Percentiles rank a stretch among this genome's conserved stretches.
Evolutionary conservation across 2,329 filamentous ascomycete genomes (phyloP).

Genomic region (Graphium sp.): DNA sequence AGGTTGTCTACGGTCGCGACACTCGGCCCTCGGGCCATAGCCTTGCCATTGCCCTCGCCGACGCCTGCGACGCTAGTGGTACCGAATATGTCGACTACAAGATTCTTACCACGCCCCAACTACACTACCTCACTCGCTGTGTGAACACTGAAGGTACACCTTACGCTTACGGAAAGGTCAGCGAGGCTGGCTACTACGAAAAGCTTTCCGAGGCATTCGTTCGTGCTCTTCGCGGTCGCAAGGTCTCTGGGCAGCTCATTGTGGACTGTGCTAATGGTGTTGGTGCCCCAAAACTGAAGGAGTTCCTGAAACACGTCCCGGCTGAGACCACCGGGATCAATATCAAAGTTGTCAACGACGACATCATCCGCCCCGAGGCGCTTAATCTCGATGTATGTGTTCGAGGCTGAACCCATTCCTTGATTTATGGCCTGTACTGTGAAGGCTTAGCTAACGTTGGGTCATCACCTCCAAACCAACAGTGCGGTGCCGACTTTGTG

Average conservation of each 20-base stretch:
- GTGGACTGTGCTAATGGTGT: slow-evolving; percentile 97
- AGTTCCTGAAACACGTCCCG: slow-evolving; percentile 72
- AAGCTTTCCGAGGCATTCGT: slow-evolving; percentile 79
- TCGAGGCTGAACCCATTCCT: not conserved
- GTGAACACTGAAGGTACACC: slow-evolving; percentile 83
- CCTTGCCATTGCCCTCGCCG: slow-evolving; percentile 62
- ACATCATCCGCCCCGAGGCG: slow-evolving; percentile 75
- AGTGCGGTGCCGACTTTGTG: slow-evolving; percentile 93
- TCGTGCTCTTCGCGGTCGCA: slow-evolving; percentile 62
- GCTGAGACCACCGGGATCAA: slow-evolving; percentile 54
- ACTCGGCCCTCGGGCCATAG: slow-evolving; percentile 82
- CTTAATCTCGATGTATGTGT: slow-evolving; percentile 67
- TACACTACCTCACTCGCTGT: slow-evolving; percentile 91
- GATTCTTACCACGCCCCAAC: slow-evolving; percentile 87
- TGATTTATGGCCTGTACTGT: slow-evolving; percentile 2
- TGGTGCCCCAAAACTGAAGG: slow-evolving; percentile 75
- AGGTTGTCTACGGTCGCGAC: slow-evolving; percentile 80
- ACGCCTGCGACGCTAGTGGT: slow-evolving; percentile 61
- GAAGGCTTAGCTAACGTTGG: slow-evolving; percentile 5
- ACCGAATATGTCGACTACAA: slow-evolving; percentile 72
- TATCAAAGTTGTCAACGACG: slow-evolving; percentile 81
- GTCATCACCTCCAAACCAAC: slow-evolving; percentile 7
- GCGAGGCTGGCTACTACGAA: slow-evolving; percentile 85
- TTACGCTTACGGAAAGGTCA: slow-evolving; percentile 75
- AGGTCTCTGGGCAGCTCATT: slow-evolving; percentile 55